Evolutionary conservation across 1,139 yeast species (phyloP).

Genomic region (Kodamaea alishanica): DNA sequence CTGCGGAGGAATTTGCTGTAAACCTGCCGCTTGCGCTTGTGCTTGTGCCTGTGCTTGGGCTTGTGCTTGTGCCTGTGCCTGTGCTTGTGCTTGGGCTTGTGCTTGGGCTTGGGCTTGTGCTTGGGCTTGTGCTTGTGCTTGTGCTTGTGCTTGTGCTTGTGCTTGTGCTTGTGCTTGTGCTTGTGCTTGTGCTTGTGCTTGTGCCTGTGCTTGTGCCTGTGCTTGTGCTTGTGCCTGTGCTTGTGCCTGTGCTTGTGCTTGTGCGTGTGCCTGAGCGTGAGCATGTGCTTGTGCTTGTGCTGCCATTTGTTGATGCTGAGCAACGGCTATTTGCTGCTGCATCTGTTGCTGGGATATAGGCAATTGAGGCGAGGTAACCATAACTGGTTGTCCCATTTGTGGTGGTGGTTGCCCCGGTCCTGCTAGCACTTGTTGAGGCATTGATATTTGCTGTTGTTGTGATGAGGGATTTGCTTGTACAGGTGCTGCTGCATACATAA

Average conservation of each 20-base stretch:
- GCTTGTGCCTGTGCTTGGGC: constrained; percentile 7
- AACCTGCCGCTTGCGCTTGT: constrained; percentile 1
- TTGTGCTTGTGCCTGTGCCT: constrained; percentile 7
- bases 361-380: neutral
- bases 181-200: constrained; percentile 2
- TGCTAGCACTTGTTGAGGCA: neutral
- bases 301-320: constrained; percentile 5
- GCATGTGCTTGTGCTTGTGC: constrained; percentile 2
- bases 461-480: constrained; percentile 16
- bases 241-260: constrained; percentile 2
- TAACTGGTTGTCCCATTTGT: neutral
- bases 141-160: constrained; percentile 11
- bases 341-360: neutral
- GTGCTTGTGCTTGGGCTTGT: constrained; percentile 11
- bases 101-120: constrained; percentile 10
- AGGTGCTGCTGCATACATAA: constrained; percentile 15
- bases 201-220: constrained; percentile 6
- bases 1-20: neutral
- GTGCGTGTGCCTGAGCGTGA: constrained; percentile 1
- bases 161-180: constrained; percentile 8
- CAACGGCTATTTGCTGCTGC: constrained; percentile 2
- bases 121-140: constrained; percentile 5
- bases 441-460: constrained; percentile 6
- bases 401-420: neutral
- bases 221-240: constrained; percentile 1